Base-by-base conservation (phyloP, 1,284 basidiomycete species). In the Sporisorium scitamineum region DNA sequence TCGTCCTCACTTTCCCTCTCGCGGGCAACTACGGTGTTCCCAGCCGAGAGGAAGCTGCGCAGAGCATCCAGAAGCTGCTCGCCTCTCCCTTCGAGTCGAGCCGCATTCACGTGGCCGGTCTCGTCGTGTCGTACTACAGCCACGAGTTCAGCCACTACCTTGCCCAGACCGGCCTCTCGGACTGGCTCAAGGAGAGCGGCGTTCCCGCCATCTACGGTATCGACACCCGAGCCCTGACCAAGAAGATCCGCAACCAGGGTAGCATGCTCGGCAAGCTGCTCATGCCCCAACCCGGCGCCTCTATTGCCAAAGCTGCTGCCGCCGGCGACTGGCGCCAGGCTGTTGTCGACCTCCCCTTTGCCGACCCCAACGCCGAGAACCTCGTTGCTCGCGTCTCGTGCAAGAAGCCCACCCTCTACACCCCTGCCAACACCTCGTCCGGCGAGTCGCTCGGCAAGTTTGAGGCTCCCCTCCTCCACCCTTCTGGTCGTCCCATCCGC, bases 11-110 rank as follows among this genome's bases (percentile, higher is more conserved):
- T 6, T 99, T 97, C 88, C 97, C 97, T 5, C 89, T 99, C 80
- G 89, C 98, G 79, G 97, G 97, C 61, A 98, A 98, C 87, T 99
- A 99, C 85, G 97, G 97, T 86, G 95, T 99, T n/a, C 97, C 97
- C 60, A 89, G 89, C 73, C 91, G 95, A 45, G 86, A 87, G 48
- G 76, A 81, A 54, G 76, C 79, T 27, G 73, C 81, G 54, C 87
- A 88, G 44, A 76, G 82, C 56, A 80, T 87, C 70, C 84, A 87
- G 54, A 86, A 88, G 50, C 86, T 89, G 13, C 80, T 86, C 39
- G 79, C 84, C 32, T 84, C 83, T 54, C 82, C 81, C 78, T 99
- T 98, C 86, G 97, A 99, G 88, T 97, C 95, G 5, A 93, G 92
- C 57, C 91, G 93, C 80, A 96, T 99, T 77, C 97, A 99, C 86